A percentile compares a stretch with the other conserved stretches of the same genome.
phyloP scores from a whole-genome alignment of 768 basidiomycete species.

The Clathrus columnatus region DNA sequence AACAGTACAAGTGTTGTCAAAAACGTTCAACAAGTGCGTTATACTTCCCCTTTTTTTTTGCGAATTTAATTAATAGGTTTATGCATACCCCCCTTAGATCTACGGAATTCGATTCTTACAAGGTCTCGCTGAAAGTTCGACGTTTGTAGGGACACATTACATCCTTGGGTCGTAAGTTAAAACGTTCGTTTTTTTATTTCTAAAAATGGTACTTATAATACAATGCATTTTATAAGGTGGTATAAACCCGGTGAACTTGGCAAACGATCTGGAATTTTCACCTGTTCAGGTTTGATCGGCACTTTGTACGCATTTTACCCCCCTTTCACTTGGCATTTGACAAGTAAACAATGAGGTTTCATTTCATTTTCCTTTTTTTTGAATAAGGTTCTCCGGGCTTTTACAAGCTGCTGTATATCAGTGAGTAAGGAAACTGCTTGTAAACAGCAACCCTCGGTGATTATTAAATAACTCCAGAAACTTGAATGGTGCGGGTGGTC shows the following conservation, averaged over 20 bases:
- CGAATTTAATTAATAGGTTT: not conserved
- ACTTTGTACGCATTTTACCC: slow-evolving; percentile 38
- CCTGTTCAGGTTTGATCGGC: slow-evolving; percentile 50
- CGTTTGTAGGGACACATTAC: slow-evolving; percentile 69
- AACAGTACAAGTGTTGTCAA: slow-evolving; percentile 49
- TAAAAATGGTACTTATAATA: slow-evolving; percentile 9
- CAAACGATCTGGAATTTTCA: slow-evolving; percentile 65
- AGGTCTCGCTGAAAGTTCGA: slow-evolving; percentile 65
- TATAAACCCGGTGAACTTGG: slow-evolving; percentile 64
- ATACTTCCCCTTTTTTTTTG: not conserved
- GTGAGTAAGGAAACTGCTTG: slow-evolving; percentile 21
- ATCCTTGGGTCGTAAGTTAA: slow-evolving; percentile 57
- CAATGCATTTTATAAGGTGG: slow-evolving; percentile 37
- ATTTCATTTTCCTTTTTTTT: not conserved
- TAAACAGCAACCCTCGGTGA: not conserved
- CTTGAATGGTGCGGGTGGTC: slow-evolving; percentile 41
- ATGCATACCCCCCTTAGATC: slow-evolving; percentile 30
- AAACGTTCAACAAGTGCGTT: slow-evolving; percentile 45
- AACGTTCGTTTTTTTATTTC: not conserved
- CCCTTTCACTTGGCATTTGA: not conserved
- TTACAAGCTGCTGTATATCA: slow-evolving; percentile 57
- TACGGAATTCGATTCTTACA: slow-evolving; percentile 67
- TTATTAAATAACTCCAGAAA: slow-evolving; percentile 27
- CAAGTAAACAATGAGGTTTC: too few species aligned
- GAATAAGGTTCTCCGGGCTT: slow-evolving; percentile 50